Evolutionary conservation across 208 protist genomes (phyloP), one percentile per base, ranked within the genome.

Genomic region (Lotmaria passim): DNA sequence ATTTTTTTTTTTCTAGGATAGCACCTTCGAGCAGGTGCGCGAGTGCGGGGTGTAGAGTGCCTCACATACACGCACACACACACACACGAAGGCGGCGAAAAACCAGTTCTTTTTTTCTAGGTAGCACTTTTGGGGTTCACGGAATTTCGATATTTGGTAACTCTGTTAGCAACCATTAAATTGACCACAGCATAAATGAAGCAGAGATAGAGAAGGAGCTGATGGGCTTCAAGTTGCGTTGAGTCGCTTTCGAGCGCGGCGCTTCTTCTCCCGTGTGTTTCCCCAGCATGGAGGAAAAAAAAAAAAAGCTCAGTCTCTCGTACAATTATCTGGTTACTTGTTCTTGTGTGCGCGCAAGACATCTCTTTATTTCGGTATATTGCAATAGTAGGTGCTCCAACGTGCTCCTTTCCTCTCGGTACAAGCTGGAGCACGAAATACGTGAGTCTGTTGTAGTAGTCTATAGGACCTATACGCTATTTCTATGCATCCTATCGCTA

Each of bases 121-220:
- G 60, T 66, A 66, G 60, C 47, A 66, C 30, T 53, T 56, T 46
- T 53, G 60, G n/a, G n/a, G 7, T 66, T 50, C 46, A 46, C 44
- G 44, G 34, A 56, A 46, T 46, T 56, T 28, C 43, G 47, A 56
- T 66, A 64, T 64, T 66, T 56, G 60, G 23, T 66, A 56, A 56
- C 33, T 69, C 26, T 60, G 51, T 19, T 60, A 71, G 43, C 33
- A 65, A 31, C 33, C 46, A 64, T n/a, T 36, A 62, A 47, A 36
- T 52, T 33, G 48, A 68, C 34, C 39, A 71, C 46, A 78, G 47
- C 26, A 48, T 63, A 66, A 55, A 24, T 26, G 56, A 57, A 56
- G 24, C 23, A 30, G 59, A 44, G 41, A 17, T 15, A 41, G 48
- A 41, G 38, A n/a, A 38, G 21, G 7, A 31, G 17, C 3, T 14